phyloP scores from a whole-genome alignment of 208 protist species.

The Angomonas deanei region DNA sequence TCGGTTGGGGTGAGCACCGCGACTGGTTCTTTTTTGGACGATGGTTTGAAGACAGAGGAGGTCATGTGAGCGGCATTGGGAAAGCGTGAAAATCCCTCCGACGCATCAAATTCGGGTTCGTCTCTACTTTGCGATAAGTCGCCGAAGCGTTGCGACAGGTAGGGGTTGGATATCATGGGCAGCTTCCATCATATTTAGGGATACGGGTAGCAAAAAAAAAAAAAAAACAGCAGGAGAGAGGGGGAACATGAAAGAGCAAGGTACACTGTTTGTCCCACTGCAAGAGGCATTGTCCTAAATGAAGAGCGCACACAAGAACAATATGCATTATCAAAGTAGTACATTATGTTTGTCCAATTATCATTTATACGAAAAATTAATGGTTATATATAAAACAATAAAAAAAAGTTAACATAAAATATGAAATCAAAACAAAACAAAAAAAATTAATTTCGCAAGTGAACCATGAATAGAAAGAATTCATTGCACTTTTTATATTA shows the following conservation, averaged over 20 bases:
- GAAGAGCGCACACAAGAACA: too few relatives aligned
- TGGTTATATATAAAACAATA: neutral
- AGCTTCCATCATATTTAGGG: too few relatives aligned
- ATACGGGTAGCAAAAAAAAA: conserved; percentile 11
- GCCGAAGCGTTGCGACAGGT: conserved; percentile 62
- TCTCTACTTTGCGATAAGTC: conserved; percentile 5
- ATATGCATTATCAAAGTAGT: too few relatives aligned
- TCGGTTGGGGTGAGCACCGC: neutral
- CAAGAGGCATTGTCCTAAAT: too few relatives aligned
- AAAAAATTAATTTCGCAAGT: conserved; percentile 6
- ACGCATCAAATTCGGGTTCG: conserved; percentile 32
- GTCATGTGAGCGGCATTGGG: conserved; percentile 51
- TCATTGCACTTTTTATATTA: too few relatives aligned
- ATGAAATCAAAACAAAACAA: neutral
- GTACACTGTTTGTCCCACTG: too few relatives aligned
- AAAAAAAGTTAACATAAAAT: conserved; percentile 5
- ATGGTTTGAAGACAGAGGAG: conserved; percentile 49
- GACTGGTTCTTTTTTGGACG: neutral
- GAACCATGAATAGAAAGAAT: conserved; percentile 1
- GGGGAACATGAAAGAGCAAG: neutral
- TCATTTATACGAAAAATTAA: neutral
- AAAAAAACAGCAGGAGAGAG: conserved; percentile 7
- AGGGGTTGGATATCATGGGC: conserved; percentile 62
- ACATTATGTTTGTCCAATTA: too few relatives aligned
- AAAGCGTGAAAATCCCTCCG: conserved; percentile 44